Base-by-base conservation (phyloP, 306 rosid species). In the Rosa rugosa region DNA sequence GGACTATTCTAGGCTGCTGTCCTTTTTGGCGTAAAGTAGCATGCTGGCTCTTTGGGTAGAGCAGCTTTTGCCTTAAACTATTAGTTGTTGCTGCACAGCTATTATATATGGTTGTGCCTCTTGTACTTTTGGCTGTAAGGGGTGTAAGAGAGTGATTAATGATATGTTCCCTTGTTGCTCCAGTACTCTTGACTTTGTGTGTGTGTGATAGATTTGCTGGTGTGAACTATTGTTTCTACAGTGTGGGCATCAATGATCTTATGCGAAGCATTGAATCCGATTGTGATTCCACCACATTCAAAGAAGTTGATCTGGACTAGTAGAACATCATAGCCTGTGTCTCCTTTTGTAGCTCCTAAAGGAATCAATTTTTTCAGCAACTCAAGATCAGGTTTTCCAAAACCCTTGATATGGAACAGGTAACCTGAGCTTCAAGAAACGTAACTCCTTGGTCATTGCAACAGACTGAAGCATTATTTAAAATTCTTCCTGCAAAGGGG, bases 401-500 rank as follows among this genome's bases (percentile, higher is more conserved):
- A 41, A 82, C 49, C 11, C 73, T 34, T 0, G 47, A 36, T n/a
- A 86, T 69, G 11, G 76, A 5, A 53, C 84, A 85, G 0, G 77
- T 80, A 9, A 80, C 79, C 14, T 50, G 22, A 18, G 91, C 86
- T 38, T 70, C 76, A 8, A 81, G 42, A 72, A 73, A 84, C 2
- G 38, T 42, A 8, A 77, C 85, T 6, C 90, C 90, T 11, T 84
- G 78, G 71, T 87, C 91, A 38, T 84, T 79, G 71, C 91, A 88
- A 2, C 81, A 77, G 70, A 88, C 78, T 77, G 69, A 64, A 0
- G 44, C 4, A 20, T 84, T 81, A 22, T 81, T 80, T 46, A 69
- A 22, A 83, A 45, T 12, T 56, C 12, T 77, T 22, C 97, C 93
- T 8, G 93, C 89, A 0, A 90, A 71, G 0, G 90, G 92, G 77